Conservation (phyloP, 2,329 filamentous ascomycete species). For the Elsinoe perseae region DNA sequence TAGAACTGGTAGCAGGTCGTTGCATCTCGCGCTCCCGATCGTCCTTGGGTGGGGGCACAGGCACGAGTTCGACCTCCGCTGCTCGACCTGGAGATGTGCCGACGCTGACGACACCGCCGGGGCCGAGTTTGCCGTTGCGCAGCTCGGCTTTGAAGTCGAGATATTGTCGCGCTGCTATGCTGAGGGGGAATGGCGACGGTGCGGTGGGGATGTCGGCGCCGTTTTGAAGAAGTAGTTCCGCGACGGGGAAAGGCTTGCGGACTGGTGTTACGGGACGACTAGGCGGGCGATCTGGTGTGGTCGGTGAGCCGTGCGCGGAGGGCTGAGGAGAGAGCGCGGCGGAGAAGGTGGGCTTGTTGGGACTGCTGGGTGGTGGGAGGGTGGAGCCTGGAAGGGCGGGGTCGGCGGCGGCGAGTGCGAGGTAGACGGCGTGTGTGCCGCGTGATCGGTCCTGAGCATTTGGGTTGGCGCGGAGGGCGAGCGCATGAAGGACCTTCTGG, state of each 20-base stretch:
- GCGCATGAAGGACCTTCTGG: constrained; percentile 80
- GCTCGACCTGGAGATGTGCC: constrained; percentile 18
- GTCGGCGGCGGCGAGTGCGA: constrained; percentile 87
- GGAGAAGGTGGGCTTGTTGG: constrained; percentile 18
- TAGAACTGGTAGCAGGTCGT: background rate
- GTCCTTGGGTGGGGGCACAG: constrained; percentile 8
- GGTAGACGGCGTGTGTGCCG: constrained; percentile 79
- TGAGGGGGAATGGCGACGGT: constrained; percentile 75
- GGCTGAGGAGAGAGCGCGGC: constrained; percentile 23
- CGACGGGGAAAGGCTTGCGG: constrained; percentile 66
- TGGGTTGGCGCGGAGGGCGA: constrained; percentile 78
- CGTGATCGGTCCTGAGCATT: constrained; percentile 81
- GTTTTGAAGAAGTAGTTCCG: constrained; percentile 87
- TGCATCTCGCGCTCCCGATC: background rate
- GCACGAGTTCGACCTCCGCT: background rate
- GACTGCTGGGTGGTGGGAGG: constrained; percentile 49
- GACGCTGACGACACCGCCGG: background rate
- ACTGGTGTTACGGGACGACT: constrained; percentile 36
- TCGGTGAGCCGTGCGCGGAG: constrained; percentile 32
- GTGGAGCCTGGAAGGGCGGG: constrained; percentile 61
- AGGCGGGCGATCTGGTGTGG: constrained; percentile 33
- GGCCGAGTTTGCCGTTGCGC: constrained; percentile 29
- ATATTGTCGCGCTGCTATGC: constrained; percentile 70
- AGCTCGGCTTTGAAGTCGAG: constrained; percentile 65
- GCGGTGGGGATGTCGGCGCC: constrained; percentile 75